Evolutionary conservation across 139 green algal genomes (phyloP).

Genomic region (Chlamydomonas eustigma): DNA sequence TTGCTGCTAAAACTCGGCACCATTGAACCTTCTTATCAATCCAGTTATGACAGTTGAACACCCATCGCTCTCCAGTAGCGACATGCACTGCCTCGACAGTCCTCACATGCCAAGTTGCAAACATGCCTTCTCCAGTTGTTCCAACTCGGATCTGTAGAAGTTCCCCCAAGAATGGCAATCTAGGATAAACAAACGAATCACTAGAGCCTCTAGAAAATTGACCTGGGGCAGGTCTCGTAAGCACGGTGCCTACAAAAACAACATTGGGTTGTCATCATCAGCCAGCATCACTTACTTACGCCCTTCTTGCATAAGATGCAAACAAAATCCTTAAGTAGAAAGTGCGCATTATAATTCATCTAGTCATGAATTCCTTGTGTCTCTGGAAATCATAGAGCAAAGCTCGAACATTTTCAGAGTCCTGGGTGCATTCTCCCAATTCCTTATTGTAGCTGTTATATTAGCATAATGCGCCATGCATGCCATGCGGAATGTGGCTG

Average conservation of each 20-base stretch:
- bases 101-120: slow-evolving; percentile 62
- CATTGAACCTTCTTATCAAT: slow-evolving; percentile 48
- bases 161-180: slow-evolving; percentile 49
- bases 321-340: too few species aligned
- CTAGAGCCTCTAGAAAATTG: slow-evolving; percentile 45
- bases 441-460: too few species aligned
- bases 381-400: too few species aligned
- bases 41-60: slow-evolving; percentile 60
- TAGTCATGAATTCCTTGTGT: too few species aligned
- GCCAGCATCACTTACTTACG: background rate
- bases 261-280: background rate
- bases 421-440: too few species aligned
- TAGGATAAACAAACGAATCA: slow-evolving; percentile 57
- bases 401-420: too few species aligned
- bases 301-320: too few species aligned
- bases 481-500: too few species aligned
- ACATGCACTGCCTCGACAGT: slow-evolving; percentile 56
- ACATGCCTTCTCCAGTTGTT: slow-evolving; percentile 50
- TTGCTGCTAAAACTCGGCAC: slow-evolving; percentile 36
- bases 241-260: slow-evolving; percentile 32
- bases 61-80: slow-evolving; percentile 32
- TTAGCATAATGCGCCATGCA: too few species aligned
- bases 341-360: too few species aligned
- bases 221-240: background rate
- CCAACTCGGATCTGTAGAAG: slow-evolving; percentile 50